phyloP scores from a whole-genome alignment of 345 rosid genomes.

The Salix caprea region DNA sequence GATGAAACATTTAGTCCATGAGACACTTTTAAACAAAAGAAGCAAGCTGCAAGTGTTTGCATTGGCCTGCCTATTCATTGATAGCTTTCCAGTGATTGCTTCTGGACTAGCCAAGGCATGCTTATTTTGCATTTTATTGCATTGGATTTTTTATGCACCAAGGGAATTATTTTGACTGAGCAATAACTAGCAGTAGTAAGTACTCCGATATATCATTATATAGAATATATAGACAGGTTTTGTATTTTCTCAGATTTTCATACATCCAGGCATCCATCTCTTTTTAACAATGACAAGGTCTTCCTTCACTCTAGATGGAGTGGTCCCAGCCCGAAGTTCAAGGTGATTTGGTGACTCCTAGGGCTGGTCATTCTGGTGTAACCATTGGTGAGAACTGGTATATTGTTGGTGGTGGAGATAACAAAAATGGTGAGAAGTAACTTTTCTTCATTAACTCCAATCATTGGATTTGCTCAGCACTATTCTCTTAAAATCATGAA shows the following conservation, averaged over 20 bases:
- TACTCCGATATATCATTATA: background rate
- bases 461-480: no score
- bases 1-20: background rate
- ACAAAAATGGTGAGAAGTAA: no score
- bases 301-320: conserved; percentile 60
- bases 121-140: background rate
- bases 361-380: no score
- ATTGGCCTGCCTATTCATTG: background rate
- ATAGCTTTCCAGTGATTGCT: background rate
- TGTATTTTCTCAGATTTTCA: background rate
- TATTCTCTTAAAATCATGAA: no score
- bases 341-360: no score
- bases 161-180: background rate
- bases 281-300: conserved; percentile 4
- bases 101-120: background rate
- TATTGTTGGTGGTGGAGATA: no score
- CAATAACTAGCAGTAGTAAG: background rate
- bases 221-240: background rate
- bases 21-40: background rate
- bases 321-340: conserved; percentile 52
- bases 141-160: background rate
- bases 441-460: no score
- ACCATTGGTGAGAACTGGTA: no score
- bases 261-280: background rate
- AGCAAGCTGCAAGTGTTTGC: background rate